Percentiles rank a stretch among this genome's conserved stretches.
Conservation (phyloP, 768 basidiomycete genomes). For the Suillus tomentosus region DNA sequence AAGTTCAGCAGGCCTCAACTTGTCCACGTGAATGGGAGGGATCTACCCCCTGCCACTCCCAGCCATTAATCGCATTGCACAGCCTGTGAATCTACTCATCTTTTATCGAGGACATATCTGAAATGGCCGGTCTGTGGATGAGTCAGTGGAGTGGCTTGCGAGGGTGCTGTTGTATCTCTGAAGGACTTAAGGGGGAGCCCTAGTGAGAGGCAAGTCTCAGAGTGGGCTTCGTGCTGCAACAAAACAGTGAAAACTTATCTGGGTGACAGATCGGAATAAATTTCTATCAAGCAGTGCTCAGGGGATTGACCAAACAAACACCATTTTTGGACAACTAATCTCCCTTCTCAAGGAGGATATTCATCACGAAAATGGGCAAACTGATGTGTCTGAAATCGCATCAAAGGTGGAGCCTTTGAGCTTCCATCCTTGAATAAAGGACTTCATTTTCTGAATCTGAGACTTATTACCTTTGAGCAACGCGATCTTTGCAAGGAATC, state of each 20-base stretch:
- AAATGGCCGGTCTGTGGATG: no score
- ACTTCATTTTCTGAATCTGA: not conserved
- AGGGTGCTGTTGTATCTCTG: no score
- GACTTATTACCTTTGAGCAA: conserved; percentile 1
- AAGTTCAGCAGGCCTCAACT: not conserved
- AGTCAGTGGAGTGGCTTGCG: no score
- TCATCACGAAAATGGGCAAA: not conserved
- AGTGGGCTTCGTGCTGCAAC: no score
- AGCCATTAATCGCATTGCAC: no score
- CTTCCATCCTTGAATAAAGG: conserved; percentile 1
- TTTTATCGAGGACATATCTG: no score
- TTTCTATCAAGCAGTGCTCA: not conserved
- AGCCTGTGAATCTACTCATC: not conserved
- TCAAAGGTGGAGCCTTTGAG: not conserved
- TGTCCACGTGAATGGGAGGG: not conserved
- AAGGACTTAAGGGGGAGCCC: no score
- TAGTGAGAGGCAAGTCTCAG: no score
- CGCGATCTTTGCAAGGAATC: not conserved
- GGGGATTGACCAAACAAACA: not conserved
- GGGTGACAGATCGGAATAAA: no score
- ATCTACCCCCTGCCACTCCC: no score
- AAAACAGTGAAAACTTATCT: no score
- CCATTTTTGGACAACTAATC: not conserved
- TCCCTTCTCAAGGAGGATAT: not conserved
- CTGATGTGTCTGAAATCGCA: not conserved